These are phyloP conservation scores for Colletotrichum orchidophilum DNA, from an alignment of 2,329 filamentous ascomycete species.

Conservation along the genomic window DNA sequence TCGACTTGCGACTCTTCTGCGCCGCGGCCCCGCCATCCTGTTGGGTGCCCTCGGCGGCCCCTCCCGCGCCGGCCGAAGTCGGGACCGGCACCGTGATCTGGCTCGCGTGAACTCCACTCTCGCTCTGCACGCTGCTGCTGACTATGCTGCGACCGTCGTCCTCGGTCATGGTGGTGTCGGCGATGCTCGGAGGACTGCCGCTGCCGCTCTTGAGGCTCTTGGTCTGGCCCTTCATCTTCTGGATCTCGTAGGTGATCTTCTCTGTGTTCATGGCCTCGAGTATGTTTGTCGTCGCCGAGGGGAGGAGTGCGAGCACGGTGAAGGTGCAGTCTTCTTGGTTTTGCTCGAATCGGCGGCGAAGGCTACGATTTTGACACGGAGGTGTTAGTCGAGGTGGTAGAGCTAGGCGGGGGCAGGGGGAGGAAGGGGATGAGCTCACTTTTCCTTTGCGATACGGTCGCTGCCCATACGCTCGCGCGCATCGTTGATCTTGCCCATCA, in stretches of 20 bases:
- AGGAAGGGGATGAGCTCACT: slow-evolving; percentile 66
- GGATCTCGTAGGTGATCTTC: slow-evolving; percentile 90
- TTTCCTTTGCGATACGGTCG: slow-evolving; percentile 95
- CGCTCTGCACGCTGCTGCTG: slow-evolving; percentile 74
- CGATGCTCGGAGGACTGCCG: slow-evolving; percentile 67
- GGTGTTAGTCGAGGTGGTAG: slow-evolving; percentile 2
- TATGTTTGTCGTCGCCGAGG: slow-evolving; percentile 90
- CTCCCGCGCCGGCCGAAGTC: slow-evolving; percentile 47
- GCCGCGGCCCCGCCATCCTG: slow-evolving; percentile 36
- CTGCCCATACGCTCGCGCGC: slow-evolving; percentile 96
- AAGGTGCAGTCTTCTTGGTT: slow-evolving; percentile 99
- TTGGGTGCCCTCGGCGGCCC: slow-evolving; percentile 35
- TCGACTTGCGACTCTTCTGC: slow-evolving; percentile 75
- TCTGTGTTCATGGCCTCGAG: slow-evolving; percentile 90
- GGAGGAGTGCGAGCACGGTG: slow-evolving; percentile 93
- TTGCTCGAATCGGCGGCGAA: slow-evolving; percentile 95
- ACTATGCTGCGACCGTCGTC: slow-evolving; percentile 81
- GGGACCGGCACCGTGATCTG: slow-evolving; percentile 71
- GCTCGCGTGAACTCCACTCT: slow-evolving; percentile 85
- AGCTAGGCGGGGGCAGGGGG: background rate
- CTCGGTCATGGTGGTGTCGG: slow-evolving; percentile 79
- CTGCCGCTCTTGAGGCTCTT: slow-evolving; percentile 60
- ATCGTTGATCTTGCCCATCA: slow-evolving; percentile 89
- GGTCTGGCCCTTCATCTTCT: slow-evolving; percentile 79
- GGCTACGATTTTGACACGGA: slow-evolving; percentile 59